Base-by-base conservation (phyloP, 768 basidiomycete species). In the Coprinopsis sp. region DNA sequence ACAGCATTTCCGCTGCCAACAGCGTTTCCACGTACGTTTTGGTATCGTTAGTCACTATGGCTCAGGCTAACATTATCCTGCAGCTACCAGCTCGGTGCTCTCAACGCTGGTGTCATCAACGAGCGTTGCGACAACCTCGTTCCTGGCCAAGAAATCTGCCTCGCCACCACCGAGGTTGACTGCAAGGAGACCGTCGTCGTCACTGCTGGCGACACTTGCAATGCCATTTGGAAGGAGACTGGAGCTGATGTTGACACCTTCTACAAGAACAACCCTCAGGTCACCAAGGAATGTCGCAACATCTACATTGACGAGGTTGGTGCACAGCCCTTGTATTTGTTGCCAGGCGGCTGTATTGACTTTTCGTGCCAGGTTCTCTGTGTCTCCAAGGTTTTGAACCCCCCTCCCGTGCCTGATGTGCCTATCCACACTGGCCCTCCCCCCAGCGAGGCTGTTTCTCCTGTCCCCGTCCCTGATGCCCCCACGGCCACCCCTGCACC, bases 251-350 rank as follows among this genome's bases (percentile, higher is more conserved):
- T 54, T 21, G 77, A 78, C 29, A 69, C 79, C 4, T 68, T 91
- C 24, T 68, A 61, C 58, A 13, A 52, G 49, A 89, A 90, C 77
- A 91, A 91, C 77, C 88, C 86, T 16, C 81, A 88, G 63, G 71
- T 90, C 54, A 52, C 78, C 55, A 2, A 37, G 0, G 66, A 60
- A 0, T 85, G 80, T 63, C 64, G 54, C 53, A 89, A 89, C 69
- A 69, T 91, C 61, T 87, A 88, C 64, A 58, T 84, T 47, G 86
- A 82, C 58, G 83, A 89, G 78, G 87, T 88, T 40, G 46, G 74
- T 68, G 34, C 38, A 29, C 31, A 14, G 38, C 41, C 40, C 29
- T 41, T 21, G 31, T 29, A 3, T 41, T 40, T 16, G 22, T 30
- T 23, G 38, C 23, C 33, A 33, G 44, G 29, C n/a, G 19, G 16